Conservation (phyloP, 2,329 filamentous ascomycete genomes). For the Neofusicoccum parvum region DNA sequence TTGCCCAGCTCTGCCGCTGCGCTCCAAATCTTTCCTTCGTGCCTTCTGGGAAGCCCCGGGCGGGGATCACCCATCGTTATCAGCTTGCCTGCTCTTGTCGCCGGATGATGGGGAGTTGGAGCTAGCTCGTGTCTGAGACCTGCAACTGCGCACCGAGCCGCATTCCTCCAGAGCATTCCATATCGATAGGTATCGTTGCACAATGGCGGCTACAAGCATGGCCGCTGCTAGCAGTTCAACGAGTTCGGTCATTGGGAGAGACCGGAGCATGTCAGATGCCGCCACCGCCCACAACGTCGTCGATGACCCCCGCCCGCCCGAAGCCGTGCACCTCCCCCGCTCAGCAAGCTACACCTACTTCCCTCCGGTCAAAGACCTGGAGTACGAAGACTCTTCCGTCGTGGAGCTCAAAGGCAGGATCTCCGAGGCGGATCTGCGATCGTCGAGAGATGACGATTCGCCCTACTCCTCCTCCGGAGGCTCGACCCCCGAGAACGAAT, state of each 20-base stretch:
- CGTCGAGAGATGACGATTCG: slow-evolving; percentile 33
- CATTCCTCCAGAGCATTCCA: slow-evolving; percentile 20
- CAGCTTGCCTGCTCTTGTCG: neutral
- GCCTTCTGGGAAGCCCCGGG: neutral
- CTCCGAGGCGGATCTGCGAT: slow-evolving; percentile 36
- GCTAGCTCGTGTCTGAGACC: slow-evolving; percentile 15
- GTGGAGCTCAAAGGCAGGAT: slow-evolving; percentile 34
- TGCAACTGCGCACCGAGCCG: slow-evolving; percentile 10
- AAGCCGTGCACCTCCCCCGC: slow-evolving; percentile 37
- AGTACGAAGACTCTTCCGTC: slow-evolving; percentile 34
- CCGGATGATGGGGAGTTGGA: slow-evolving; percentile 20
- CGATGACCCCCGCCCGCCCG: slow-evolving; percentile 27
- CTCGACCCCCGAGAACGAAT: slow-evolving; percentile 47
- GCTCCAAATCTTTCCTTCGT: neutral
- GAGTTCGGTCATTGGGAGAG: slow-evolving; percentile 5
- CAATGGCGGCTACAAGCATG: slow-evolving; percentile 17
- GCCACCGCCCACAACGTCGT: slow-evolving; percentile 9
- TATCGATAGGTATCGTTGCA: slow-evolving; percentile 19
- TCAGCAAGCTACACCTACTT: slow-evolving; percentile 46
- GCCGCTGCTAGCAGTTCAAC: slow-evolving; percentile 11
- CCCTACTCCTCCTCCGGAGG: slow-evolving; percentile 46
- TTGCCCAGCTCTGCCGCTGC: neutral
- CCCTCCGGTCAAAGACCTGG: slow-evolving; percentile 37
- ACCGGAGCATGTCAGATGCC: slow-evolving; percentile 20
- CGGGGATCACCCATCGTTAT: slow-evolving; percentile 9